These are phyloP conservation scores for Leucoagaricus sp. DNA, from an alignment of 1,284 basidiomycete species.

Conservation along the genomic window DNA sequence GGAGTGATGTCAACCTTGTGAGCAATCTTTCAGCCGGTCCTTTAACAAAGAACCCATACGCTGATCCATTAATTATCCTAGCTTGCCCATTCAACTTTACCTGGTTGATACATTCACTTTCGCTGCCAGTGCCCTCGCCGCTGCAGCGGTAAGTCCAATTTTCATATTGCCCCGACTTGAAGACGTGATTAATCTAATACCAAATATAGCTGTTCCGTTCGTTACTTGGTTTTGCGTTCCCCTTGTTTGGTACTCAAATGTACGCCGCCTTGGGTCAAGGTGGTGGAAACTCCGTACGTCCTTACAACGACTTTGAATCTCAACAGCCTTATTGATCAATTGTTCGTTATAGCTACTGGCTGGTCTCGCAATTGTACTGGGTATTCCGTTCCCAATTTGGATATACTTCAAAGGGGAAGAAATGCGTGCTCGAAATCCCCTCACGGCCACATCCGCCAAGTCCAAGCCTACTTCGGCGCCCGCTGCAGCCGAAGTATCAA, in stretches of 20 bases:
- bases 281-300: slow-evolving; percentile 56
- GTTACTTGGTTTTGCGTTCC: slow-evolving; percentile 71
- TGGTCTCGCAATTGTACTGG: slow-evolving; percentile 46
- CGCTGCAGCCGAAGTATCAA: not conserved
- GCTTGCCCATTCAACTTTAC: slow-evolving; percentile 68
- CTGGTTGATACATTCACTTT: slow-evolving; percentile 71
- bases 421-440: slow-evolving; percentile 32
- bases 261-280: slow-evolving; percentile 62
- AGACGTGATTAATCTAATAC: no score
- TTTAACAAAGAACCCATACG: not conserved
- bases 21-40: slow-evolving; percentile 26
- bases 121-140: slow-evolving; percentile 68
- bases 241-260: slow-evolving; percentile 72
- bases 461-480: not conserved
- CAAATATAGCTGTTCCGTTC: slow-evolving; percentile 77
- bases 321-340: no score
- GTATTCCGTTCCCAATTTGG: slow-evolving; percentile 69
- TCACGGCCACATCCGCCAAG: slow-evolving; percentile 18
- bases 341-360: slow-evolving; percentile 30
- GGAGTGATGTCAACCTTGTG: slow-evolving; percentile 60
- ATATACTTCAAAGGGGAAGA: slow-evolving; percentile 61
- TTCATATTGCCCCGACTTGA: no score
- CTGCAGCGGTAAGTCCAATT: slow-evolving; percentile 61
- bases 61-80: slow-evolving; percentile 30
- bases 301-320: not conserved